Conservation (phyloP, 352 stramenopile genomes). For the Pythium sp. region DNA sequence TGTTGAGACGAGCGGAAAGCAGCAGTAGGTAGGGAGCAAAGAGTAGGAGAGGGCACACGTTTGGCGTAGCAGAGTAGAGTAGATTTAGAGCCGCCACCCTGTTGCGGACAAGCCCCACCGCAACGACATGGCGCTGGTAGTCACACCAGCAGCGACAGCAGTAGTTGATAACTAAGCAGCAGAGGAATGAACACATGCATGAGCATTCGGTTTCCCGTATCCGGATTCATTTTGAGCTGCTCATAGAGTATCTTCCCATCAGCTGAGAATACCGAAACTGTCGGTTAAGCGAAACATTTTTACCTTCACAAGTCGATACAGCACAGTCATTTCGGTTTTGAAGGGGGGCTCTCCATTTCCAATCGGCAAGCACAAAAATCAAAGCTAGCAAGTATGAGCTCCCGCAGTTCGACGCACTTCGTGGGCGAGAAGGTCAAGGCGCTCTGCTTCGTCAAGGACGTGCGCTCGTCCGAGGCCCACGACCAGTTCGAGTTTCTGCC, state of each 20-base stretch:
- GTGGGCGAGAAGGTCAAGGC: slow-evolving; percentile 59
- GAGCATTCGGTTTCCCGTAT: not conserved
- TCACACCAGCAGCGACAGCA: not conserved
- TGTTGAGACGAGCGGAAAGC: not conserved
- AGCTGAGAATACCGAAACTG: not conserved
- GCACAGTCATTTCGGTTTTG: not conserved
- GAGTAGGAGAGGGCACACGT: not conserved
- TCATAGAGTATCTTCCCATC: not conserved
- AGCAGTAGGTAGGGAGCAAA: not conserved
- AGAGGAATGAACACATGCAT: not conserved
- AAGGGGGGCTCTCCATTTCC: slow-evolving; percentile 8
- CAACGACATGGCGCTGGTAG: not conserved
- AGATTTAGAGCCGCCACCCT: slow-evolving; percentile 4
- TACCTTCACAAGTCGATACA: not conserved
- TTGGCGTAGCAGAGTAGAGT: slow-evolving; percentile 5
- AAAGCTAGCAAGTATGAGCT: slow-evolving; percentile 12
- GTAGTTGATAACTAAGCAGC: not conserved
- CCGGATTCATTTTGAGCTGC: not conserved
- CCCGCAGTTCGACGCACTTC: slow-evolving; percentile 53
- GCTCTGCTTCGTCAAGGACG: slow-evolving; percentile 62
- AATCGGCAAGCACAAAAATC: not conserved
- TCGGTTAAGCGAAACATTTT: not conserved
- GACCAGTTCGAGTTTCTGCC: slow-evolving; percentile 42
- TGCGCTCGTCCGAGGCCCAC: slow-evolving; percentile 33
- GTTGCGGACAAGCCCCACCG: not conserved